A percentile compares a stretch with the other conserved stretches of the same genome.
phyloP scores from a whole-genome alignment of 2,329 filamentous ascomycete genomes.

The Venturia pyrina region DNA sequence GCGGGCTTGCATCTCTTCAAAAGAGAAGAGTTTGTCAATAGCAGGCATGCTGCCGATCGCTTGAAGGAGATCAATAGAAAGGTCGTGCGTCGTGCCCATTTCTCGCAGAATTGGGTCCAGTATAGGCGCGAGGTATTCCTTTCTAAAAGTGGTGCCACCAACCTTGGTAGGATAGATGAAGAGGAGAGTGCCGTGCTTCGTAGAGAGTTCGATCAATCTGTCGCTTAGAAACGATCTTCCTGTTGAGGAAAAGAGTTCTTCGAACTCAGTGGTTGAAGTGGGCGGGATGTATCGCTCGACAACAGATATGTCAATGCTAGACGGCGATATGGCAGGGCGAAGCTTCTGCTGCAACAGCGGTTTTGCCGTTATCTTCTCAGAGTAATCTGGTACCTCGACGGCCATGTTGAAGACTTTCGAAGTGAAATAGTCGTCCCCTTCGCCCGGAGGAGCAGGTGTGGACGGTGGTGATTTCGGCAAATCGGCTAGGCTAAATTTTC shows the following conservation, averaged over 20 bases:
- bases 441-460: conserved; percentile 42
- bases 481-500: conserved; percentile 51
- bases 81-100: conserved; percentile 47
- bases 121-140: conserved; percentile 49
- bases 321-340: conserved; percentile 48
- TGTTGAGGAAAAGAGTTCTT: conserved; percentile 46
- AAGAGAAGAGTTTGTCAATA: conserved; percentile 44
- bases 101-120: conserved; percentile 51
- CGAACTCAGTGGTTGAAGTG: conserved; percentile 46
- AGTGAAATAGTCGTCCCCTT: conserved; percentile 52
- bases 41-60: conserved; percentile 45
- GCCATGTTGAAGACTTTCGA: conserved; percentile 52
- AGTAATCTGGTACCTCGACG: conserved; percentile 48
- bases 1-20: conserved; percentile 36
- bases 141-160: conserved; percentile 49
- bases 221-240: conserved; percentile 49
- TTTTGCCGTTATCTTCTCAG: conserved; percentile 35
- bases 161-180: conserved; percentile 53
- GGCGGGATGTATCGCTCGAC: conserved; percentile 59
- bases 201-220: conserved; percentile 49
- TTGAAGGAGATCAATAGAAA: conserved; percentile 46
- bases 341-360: conserved; percentile 22
- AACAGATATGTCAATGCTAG: conserved; percentile 49
- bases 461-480: conserved; percentile 53
- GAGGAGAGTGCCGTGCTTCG: conserved; percentile 45